Evolutionary conservation across 306 rosid genomes (phyloP).

Genomic region (Begonia masoniana): DNA sequence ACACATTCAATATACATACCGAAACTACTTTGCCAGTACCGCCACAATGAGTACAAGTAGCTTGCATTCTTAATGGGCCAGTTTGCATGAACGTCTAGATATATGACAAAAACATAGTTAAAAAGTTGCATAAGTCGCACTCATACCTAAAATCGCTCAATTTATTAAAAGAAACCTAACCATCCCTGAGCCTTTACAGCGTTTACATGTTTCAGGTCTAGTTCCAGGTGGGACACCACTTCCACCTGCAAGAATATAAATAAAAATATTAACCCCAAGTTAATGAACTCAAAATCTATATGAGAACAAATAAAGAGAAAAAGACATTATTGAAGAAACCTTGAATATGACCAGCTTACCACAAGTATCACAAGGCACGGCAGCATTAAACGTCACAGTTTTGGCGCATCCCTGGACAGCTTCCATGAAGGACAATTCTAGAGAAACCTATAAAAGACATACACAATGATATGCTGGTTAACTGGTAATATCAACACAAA

Average conservation of each 20-base stretch:
- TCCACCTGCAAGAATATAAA: constrained; percentile 36
- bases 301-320: background rate
- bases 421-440: constrained; percentile 92
- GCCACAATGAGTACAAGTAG: constrained; percentile 50
- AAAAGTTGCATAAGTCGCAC: background rate
- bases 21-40: constrained; percentile 61
- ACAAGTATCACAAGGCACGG: constrained; percentile 59
- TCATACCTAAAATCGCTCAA: background rate
- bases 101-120: constrained; percentile 18
- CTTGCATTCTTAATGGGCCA: constrained; percentile 69
- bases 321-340: background rate
- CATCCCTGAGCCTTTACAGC: constrained; percentile 83
- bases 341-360: constrained; percentile 37
- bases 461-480: too few relatives aligned
- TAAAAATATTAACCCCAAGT: background rate
- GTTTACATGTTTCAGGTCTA: constrained; percentile 76
- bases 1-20: constrained; percentile 25
- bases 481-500: too few relatives aligned
- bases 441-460: constrained; percentile 27
- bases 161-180: constrained; percentile 28
- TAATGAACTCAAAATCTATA: background rate
- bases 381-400: constrained; percentile 58
- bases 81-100: constrained; percentile 55
- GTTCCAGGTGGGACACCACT: constrained; percentile 95
- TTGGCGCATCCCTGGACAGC: constrained; percentile 84